Evolutionary conservation across 306 rosid species (phyloP).

Genomic region (Dalbergia cochinchinensis): DNA sequence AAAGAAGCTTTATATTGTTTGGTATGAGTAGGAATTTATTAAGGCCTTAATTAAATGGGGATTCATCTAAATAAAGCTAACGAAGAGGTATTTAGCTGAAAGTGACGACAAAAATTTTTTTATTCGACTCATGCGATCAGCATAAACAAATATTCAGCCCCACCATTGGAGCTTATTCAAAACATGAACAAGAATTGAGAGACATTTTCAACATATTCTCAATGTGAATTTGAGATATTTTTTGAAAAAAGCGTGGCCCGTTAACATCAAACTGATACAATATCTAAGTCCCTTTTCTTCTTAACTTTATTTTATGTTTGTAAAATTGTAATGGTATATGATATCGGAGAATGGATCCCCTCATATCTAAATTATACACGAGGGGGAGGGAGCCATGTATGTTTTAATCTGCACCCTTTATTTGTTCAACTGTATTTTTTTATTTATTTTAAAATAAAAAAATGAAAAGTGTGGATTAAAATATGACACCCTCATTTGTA

Average conservation of each 20-base stretch:
- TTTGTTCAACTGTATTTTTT: too few species aligned
- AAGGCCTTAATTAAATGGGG: too few species aligned
- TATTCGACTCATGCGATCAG: not conserved
- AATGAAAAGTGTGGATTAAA: too few species aligned
- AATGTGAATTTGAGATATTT: slow-evolving; percentile 2
- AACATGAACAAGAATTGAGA: not conserved
- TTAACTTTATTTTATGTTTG: not conserved
- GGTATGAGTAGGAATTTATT: too few species aligned
- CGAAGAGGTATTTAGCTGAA: too few species aligned
- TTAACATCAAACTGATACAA: not conserved
- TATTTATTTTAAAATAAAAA: too few species aligned
- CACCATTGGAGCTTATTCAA: not conserved
- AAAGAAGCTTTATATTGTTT: not conserved
- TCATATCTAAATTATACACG: too few species aligned
- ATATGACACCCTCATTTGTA: too few species aligned
- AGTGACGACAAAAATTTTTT: not conserved
- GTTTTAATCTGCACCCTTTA: too few species aligned
- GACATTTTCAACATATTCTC: not conserved
- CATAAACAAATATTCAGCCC: not conserved
- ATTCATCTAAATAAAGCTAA: too few species aligned
- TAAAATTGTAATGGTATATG: not conserved
- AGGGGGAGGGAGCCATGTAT: too few species aligned
- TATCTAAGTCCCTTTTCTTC: not conserved
- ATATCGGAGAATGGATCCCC: too few species aligned
- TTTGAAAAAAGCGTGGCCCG: not conserved